These are phyloP conservation scores for Suhomyces panamericanus DNA, from an alignment of 1,139 yeast genomes.

Conservation along the genomic window DNA sequence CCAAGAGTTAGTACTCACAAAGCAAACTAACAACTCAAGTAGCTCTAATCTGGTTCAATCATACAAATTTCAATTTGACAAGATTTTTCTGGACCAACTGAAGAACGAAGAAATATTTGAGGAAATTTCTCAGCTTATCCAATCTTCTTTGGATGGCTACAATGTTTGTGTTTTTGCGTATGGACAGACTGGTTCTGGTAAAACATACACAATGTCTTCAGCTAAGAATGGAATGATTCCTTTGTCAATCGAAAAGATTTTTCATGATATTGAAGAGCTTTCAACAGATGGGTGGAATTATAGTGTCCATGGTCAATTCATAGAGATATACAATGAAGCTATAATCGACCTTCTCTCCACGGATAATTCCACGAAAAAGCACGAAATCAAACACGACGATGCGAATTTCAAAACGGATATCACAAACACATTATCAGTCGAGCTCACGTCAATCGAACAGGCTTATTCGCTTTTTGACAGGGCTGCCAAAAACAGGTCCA, in stretches of 20 bases:
- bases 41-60: constrained; percentile 7
- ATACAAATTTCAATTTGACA: constrained; percentile 70
- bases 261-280: constrained; percentile 54
- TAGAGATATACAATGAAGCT: constrained; percentile 86
- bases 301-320: constrained; percentile 68
- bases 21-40: constrained; percentile 19
- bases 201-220: constrained; percentile 86
- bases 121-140: constrained; percentile 84
- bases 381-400: constrained; percentile 76
- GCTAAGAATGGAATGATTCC: constrained; percentile 80
- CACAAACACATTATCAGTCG: constrained; percentile 56
- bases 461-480: constrained; percentile 52
- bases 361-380: constrained; percentile 33
- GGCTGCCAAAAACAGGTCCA: constrained; percentile 66
- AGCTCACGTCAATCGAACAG: constrained; percentile 47
- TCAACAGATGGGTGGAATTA: constrained; percentile 66
- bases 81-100: constrained; percentile 59
- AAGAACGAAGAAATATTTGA: constrained; percentile 68
- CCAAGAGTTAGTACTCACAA: constrained; percentile 43
- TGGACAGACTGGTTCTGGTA: constrained; percentile 98
- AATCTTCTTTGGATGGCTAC: constrained; percentile 86
- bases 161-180: constrained; percentile 95
- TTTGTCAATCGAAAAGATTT: constrained; percentile 70
- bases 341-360: constrained; percentile 65
- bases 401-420: constrained; percentile 52